These are phyloP conservation scores for Vanrija humicola DNA, from an alignment of 1,284 basidiomycete genomes.

Conservation along the genomic window DNA sequence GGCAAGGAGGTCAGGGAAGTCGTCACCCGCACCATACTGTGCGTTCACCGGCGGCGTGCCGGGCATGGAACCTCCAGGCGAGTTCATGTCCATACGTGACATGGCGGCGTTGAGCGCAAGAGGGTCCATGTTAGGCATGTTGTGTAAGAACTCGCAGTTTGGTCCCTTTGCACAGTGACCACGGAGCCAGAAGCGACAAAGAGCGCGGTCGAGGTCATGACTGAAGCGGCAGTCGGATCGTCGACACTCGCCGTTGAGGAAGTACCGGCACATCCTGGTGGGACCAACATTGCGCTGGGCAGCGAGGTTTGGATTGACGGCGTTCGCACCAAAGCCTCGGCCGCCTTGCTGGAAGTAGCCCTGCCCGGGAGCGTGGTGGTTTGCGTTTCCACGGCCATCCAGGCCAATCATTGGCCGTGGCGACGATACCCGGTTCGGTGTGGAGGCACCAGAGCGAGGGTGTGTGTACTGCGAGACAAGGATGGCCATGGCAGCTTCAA, in stretches of 20 bases:
- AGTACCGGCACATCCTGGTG: constrained; percentile 83
- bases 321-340: constrained; percentile 27
- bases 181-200: constrained; percentile 96
- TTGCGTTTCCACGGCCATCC: constrained; percentile 18
- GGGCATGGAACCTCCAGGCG: constrained; percentile 49
- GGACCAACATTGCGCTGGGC: constrained; percentile 54
- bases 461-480: constrained; percentile 64
- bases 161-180: constrained; percentile 95
- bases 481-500: constrained; percentile 90
- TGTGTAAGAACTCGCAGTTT: constrained; percentile 71
- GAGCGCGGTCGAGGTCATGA: constrained; percentile 83
- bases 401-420: constrained; percentile 35
- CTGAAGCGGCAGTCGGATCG: constrained; percentile 96
- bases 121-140: constrained; percentile 61
- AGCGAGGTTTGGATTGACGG: constrained; percentile 29
- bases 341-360: constrained; percentile 46
- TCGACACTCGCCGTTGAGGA: constrained; percentile 91
- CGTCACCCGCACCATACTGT: constrained; percentile 57
- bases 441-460: constrained; percentile 43
- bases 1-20: constrained; percentile 69
- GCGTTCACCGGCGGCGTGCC: constrained; percentile 24
- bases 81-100: constrained; percentile 59
- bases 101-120: constrained; percentile 59
- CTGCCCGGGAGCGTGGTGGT: constrained; percentile 27
- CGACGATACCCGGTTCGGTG: constrained; percentile 39